Base-by-base conservation (phyloP, 1,139 yeast species). In the Taphrina communis region DNA sequence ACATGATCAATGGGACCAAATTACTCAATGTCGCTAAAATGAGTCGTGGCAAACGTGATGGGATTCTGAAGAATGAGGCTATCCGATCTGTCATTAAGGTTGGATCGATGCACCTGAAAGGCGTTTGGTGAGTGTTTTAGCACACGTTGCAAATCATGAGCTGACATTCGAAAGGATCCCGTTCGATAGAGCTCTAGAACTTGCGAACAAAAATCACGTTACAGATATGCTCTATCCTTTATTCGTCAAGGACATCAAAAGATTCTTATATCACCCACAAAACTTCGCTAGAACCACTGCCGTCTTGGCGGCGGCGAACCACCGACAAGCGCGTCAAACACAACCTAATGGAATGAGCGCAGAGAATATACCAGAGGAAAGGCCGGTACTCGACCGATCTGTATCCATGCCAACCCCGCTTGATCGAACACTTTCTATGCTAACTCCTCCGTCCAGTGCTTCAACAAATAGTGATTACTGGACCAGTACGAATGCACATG, bases 1-100 rank as follows among this genome's bases (percentile, higher is more conserved):
- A 85, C 74, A 90, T 92, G 96, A 90, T 93, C 75, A 93, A 93
- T 77, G 98, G 98, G 70, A 93, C 98, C 50, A 93, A 93, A 79
- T 82, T 93, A 73, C 82, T 93, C 72, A 93, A 93, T 77, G 97
- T 92, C 36, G 94, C 97, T 12, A 94, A 92, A 69, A 90, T 94
- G 94, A 91, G 97, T 12, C 84, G 99, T 73, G 99, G 99, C 14
- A 88, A 96, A 73, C 84, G 99, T 73, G 99, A 93, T 79, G 97
- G 98, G 12, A 89, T 94, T 72, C 82, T 93, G 72, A 93, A 93
- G 80, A 87, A 90, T 71, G 97, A 93, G 78, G 90, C 91, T 77
- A 86, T 87, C 52, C 83, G 98, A 63, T 95, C 91, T 77, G 98
- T 94, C 63, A 97, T 93, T 70, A 93, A 93, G 79, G 90, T 93